Evolutionary conservation across 176 grass and related monocot genomes (phyloP).

Genomic region (Metroxylon sagu): DNA sequence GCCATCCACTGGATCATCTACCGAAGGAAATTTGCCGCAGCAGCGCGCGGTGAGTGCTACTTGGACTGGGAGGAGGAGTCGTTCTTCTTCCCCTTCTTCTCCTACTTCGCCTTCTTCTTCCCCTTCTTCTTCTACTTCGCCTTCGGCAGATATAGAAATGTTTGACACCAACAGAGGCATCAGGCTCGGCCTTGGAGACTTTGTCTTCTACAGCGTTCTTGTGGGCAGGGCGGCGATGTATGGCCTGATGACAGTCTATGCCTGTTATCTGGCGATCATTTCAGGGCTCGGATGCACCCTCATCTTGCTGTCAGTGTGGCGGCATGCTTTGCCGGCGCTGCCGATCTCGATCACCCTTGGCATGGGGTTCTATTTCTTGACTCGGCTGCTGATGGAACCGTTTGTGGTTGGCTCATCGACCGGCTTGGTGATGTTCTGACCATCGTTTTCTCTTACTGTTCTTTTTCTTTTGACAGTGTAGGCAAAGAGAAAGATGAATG

Average conservation of each 20-base stretch:
- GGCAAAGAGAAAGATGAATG: too few relatives aligned
- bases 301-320: constrained; percentile 74
- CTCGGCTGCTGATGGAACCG: constrained; percentile 83
- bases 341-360: constrained; percentile 77
- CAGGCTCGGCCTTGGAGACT: constrained; percentile 85
- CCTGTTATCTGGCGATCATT: constrained; percentile 98
- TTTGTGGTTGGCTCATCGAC: constrained; percentile 75
- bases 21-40: too few relatives aligned
- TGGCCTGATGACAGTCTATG: constrained; percentile 95
- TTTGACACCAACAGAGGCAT: constrained; percentile 81
- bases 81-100: too few relatives aligned
- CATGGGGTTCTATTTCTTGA: constrained; percentile 95
- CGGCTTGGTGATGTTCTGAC: constrained; percentile 93
- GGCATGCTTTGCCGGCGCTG: constrained; percentile 76
- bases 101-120: not conserved
- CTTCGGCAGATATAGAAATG: constrained; percentile 43
- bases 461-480: not conserved
- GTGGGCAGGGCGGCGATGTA: constrained; percentile 98
- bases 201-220: constrained; percentile 94
- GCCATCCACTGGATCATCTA: not conserved
- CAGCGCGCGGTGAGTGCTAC: too few relatives aligned
- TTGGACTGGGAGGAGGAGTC: too few relatives aligned
- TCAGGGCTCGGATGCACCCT: constrained; percentile 96
- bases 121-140: constrained; percentile 6
- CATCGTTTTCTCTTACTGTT: constrained; percentile 7